Conservation (phyloP, 192 early-diverging fungal genomes). For the Helicostylum pulchrum region DNA sequence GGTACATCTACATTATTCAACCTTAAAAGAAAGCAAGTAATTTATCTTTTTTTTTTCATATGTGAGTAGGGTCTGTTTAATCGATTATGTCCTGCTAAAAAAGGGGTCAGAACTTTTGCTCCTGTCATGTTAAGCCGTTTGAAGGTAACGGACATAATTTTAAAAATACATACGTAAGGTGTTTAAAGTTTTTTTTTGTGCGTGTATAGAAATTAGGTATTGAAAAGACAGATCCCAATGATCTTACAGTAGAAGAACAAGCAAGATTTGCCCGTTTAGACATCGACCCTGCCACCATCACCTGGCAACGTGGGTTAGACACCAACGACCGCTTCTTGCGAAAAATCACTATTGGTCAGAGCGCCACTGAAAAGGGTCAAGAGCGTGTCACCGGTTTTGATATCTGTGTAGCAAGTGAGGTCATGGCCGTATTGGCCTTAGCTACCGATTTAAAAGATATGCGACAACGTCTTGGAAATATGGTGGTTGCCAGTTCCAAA, state of each 20-base stretch:
- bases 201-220: conserved; percentile 74
- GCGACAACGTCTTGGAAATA: conserved; percentile 85
- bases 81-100: conserved; percentile 82
- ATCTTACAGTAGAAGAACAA: conserved; percentile 76
- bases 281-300: conserved; percentile 90
- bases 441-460: conserved; percentile 90
- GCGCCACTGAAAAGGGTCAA: conserved; percentile 80
- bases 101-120: conserved; percentile 76
- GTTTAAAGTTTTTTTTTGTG: too few relatives aligned
- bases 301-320: conserved; percentile 94
- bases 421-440: conserved; percentile 95
- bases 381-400: conserved; percentile 91
- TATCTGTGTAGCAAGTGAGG: conserved; percentile 94
- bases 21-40: too few relatives aligned
- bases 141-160: too few relatives aligned
- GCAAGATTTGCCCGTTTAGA: conserved; percentile 81
- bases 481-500: conserved; percentile 89
- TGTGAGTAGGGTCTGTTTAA: conserved; percentile 55
- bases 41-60: too few relatives aligned
- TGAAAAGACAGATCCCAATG: conserved; percentile 68
- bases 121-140: conserved; percentile 76
- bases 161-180: too few relatives aligned
- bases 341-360: conserved; percentile 84
- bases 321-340: conserved; percentile 96
- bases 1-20: conserved; percentile 31